Percentiles rank a stretch among this genome's conserved stretches.
Conservation (phyloP, 768 basidiomycete species). For the Leccinellum rugosiceps region DNA sequence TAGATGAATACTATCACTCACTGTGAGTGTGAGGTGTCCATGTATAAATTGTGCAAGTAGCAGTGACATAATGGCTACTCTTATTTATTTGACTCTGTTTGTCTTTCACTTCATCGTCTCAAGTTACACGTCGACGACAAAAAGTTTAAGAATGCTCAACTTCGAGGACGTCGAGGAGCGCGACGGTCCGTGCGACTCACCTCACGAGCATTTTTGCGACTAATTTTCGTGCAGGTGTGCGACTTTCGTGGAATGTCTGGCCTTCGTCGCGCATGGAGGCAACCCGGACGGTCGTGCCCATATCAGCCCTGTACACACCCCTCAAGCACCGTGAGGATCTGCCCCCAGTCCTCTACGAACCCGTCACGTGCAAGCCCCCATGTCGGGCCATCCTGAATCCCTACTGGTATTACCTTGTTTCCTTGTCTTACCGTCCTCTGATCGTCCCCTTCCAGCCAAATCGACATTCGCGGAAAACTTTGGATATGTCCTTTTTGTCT, state of each 20-base stretch:
- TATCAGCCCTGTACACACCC: conserved; percentile 96
- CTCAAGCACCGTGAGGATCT: conserved; percentile 92
- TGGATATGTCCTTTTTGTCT: conserved; percentile 99
- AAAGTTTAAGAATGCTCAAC: conserved; percentile 55
- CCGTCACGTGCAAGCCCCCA: conserved; percentile 96
- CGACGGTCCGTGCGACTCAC: conserved; percentile 60
- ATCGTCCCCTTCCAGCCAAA: conserved; percentile 61
- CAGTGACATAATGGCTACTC: neutral
- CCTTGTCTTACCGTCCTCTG: neutral
- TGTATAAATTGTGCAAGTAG: neutral
- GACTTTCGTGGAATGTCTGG: conserved; percentile 99
- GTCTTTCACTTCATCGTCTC: conserved; percentile 4
- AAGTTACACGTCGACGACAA: conserved; percentile 31
- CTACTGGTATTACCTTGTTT: conserved; percentile 68
- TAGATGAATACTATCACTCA: too few species aligned
- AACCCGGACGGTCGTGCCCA: conserved; percentile 95
- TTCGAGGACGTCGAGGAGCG: conserved; percentile 98
- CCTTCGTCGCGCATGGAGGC: conserved; percentile 97
- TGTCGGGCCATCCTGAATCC: conserved; percentile 98
- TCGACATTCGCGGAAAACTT: conserved; percentile 96
- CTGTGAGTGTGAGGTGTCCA: neutral
- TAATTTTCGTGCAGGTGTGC: conserved; percentile 59
- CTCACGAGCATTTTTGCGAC: neutral
- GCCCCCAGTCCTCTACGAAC: conserved; percentile 95
- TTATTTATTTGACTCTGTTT: conserved; percentile 21